Evolutionary conservation across 306 rosid genomes (phyloP).

Genomic region (Alnus glutinosa): DNA sequence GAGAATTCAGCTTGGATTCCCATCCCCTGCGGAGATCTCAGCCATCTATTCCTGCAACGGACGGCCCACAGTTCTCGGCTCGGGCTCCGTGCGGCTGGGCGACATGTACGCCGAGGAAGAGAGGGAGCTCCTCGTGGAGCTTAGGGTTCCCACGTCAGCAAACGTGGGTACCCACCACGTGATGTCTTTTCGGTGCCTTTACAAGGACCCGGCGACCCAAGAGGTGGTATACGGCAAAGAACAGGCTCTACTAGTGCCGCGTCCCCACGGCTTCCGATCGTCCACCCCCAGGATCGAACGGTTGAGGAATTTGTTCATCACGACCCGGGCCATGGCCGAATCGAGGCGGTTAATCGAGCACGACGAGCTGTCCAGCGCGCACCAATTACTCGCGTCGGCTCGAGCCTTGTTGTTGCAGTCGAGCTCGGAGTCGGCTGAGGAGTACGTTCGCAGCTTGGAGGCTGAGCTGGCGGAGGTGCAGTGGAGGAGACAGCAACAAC

Average conservation of each 20-base stretch:
- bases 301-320: conserved; percentile 53
- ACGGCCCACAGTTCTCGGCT: conserved; percentile 48
- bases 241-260: conserved; percentile 55
- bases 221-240: conserved; percentile 65
- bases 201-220: conserved; percentile 65
- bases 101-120: conserved; percentile 84
- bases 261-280: conserved; percentile 33
- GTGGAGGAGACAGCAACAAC: conserved; percentile 59
- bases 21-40: conserved; percentile 48
- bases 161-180: conserved; percentile 47
- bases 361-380: conserved; percentile 56
- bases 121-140: conserved; percentile 67
- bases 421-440: conserved; percentile 35
- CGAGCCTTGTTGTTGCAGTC: conserved; percentile 60
- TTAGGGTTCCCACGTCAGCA: conserved; percentile 46
- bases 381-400: conserved; percentile 69
- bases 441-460: conserved; percentile 53
- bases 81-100: conserved; percentile 69
- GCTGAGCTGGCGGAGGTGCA: conserved; percentile 72
- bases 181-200: conserved; percentile 68
- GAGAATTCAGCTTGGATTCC: conserved; percentile 63
- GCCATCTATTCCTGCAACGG: conserved; percentile 63
- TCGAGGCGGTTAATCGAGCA: conserved; percentile 54
- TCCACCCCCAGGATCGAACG: conserved; percentile 40
- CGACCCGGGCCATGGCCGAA: conserved; percentile 78